Percentiles rank a stretch among this genome's conserved stretches.
Conservation (phyloP, 345 rosid genomes). For the Linum tenue region DNA sequence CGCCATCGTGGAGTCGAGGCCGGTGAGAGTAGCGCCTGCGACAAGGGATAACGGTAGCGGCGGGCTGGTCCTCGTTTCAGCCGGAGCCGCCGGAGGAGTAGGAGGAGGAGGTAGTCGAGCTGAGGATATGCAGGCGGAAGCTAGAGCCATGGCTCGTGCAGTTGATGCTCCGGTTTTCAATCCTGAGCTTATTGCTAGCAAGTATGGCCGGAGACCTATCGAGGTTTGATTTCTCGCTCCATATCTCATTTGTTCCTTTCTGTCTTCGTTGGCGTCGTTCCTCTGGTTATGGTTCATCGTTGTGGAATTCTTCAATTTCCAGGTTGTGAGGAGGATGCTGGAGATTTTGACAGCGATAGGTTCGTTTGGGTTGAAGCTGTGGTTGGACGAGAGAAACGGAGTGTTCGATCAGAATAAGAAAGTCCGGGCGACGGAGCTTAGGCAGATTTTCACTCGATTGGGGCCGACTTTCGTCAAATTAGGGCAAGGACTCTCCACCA, state of each 20-base stretch:
- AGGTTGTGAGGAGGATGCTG: constrained; percentile 66
- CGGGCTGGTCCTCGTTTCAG: not conserved
- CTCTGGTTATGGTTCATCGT: not conserved
- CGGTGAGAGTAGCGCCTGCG: constrained; percentile 15
- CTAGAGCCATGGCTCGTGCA: constrained; percentile 73
- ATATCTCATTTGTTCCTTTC: not conserved
- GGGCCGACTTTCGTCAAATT: constrained; percentile 97
- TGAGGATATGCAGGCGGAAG: constrained; percentile 81
- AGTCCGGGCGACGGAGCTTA: constrained; percentile 54
- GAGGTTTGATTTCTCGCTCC: constrained; percentile 27
- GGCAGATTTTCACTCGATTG: constrained; percentile 60
- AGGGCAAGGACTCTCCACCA: constrained; percentile 92
- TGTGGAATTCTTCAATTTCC: not conserved
- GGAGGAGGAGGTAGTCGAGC: constrained; percentile 37
- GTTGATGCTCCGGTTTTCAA: constrained; percentile 67
- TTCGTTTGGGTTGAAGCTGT: constrained; percentile 56
- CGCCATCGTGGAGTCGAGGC: constrained; percentile 35
- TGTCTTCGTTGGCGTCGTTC: not conserved
- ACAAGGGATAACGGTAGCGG: constrained; percentile 5
- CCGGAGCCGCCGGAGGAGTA: constrained; percentile 13
- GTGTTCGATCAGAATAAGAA: constrained; percentile 56
- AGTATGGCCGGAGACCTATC: constrained; percentile 64
- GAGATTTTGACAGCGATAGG: constrained; percentile 59
- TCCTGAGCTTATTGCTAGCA: constrained; percentile 60
- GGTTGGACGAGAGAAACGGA: constrained; percentile 62